Evolutionary conservation across 2,329 filamentous ascomycete species (phyloP).

Genomic region (Bipolaris gigantea): DNA sequence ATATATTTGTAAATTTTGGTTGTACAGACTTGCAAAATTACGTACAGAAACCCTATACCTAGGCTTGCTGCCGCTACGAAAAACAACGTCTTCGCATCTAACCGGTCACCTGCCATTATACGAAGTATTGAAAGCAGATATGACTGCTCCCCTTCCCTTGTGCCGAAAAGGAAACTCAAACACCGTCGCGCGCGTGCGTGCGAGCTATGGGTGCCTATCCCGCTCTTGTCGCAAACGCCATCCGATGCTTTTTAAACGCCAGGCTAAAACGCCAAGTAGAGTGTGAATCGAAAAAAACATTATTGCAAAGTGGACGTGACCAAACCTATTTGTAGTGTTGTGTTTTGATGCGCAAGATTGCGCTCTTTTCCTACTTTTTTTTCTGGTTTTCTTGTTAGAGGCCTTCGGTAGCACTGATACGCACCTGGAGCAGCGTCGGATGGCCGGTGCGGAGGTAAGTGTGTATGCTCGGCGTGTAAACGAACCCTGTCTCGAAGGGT

Average conservation of each 20-base stretch:
- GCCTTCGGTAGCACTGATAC: conserved; percentile 17
- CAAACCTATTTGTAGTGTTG: conserved; percentile 21
- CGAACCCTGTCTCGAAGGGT: not conserved
- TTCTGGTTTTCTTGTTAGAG: conserved; percentile 31
- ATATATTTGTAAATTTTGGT: conserved; percentile 28
- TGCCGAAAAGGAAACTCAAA: not conserved
- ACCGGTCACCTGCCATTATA: not conserved
- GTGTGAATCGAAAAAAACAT: conserved; percentile 1
- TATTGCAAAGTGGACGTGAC: conserved; percentile 5
- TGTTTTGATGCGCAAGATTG: conserved; percentile 5
- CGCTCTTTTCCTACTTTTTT: conserved; percentile 33
- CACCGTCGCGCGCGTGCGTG: conserved; percentile 1
- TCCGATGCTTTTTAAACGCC: conserved; percentile 14
- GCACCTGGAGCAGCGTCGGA: conserved; percentile 16
- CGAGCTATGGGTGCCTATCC: conserved; percentile 3
- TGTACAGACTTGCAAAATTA: conserved; percentile 24
- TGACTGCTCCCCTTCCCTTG: not conserved
- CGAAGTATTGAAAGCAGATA: conserved; percentile 3
- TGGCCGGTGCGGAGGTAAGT: conserved; percentile 8
- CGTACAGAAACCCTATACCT: conserved; percentile 17
- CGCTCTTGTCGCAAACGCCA: conserved; percentile 8
- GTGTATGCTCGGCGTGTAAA: not conserved
- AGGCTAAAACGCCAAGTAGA: conserved; percentile 6
- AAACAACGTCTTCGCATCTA: not conserved
- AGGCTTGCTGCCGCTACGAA: not conserved